Base-by-base conservation (phyloP, 768 basidiomycete genomes). In the Lentinula edodes region DNA sequence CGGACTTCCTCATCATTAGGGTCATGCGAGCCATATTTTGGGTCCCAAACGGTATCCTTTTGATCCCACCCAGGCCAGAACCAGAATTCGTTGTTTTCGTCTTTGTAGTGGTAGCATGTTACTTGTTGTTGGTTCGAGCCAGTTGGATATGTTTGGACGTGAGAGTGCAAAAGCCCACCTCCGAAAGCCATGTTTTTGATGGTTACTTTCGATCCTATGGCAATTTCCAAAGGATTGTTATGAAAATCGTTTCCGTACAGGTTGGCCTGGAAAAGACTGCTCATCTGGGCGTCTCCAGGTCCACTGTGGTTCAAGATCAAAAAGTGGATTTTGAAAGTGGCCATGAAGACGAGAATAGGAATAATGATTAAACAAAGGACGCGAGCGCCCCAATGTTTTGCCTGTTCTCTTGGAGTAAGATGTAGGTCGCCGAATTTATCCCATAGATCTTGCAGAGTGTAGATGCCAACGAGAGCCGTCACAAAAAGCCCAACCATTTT, bases 21-120 rank as follows among this genome's bases (percentile, higher is more conserved):
- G 66, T 93, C 81, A 68, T 89, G 84, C 0, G 73, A 69, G 0
- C 84, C 77, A 23, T 56, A 56, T 34, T 56, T 56, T 5, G 53
- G 53, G 20, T 56, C 39, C 23, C 38, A 56, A 16, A 56, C 55
- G 13, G 55, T 56, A 62, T 89, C 58, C 20, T 34, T 38, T 8
- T 52, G 85, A 38, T 89, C 84, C 97, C 96, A 98, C 0, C 78
- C 79, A 6, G 93, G 94, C 1, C 88, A 78, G 65, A 98, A 71
- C 16, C 76, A 68, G 90, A 93, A 98, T 50, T 98, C 81, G 76
- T 99, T 99, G 81, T 99, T 99, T 52, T 88, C 86, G 70, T 98
- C 97, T 76, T 97, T 98, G 84, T 99, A 98, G 76, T 99, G 97
- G 72, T 98, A 99, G 74, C 97, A 99, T 0, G 97, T 98, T 3